Evolutionary conservation across 2,329 filamentous ascomycete genomes (phyloP), one percentile per base, ranked within the genome.

Genomic region (Ophiocordyceps camponoti-saundersi): DNA sequence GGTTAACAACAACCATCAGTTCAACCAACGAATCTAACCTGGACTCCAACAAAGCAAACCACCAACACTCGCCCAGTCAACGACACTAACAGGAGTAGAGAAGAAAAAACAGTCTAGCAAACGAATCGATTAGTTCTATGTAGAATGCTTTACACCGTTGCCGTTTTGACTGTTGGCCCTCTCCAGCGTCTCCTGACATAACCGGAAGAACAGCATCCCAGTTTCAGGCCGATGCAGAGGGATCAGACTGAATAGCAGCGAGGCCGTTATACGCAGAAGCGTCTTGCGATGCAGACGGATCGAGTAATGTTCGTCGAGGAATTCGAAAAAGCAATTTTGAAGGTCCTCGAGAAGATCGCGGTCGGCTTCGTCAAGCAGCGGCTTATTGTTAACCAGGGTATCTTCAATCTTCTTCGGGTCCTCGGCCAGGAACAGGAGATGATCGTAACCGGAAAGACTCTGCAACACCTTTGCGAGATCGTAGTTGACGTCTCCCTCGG

Each of bases 401-500:
- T 49, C 48, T 23, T 44, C 36, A 22, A 53, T 44, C 42, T 53
- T 48, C 29, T 53, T 30, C 34, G 51, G 52, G 44, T 53, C 51
- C 11, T 54, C 53, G 44, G 47, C 48, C 48, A 55, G 49, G 42
- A 59, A 56, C 15, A 59, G 49, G 47, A 59, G 48, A 52, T 60
- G 55, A 45, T 59, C 58, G 47, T 59, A 59, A 16, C 58, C 58
- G 42, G 54, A 56, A 11, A 60, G 55, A 6, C 52, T 55, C 49
- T 60, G 57, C 18, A 59, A 49, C 3, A 59, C 56, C 52, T 60
- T 60, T 47, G 52, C 56, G 3, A 60, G 53, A 45, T 60, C 58
- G 51, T 59, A 59, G 48, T 58, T 49, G 41, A 59, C 53, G 47
- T 60, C 57, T 29, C 57, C 58, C 43, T 57, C 56, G 3, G 53